Base-by-base conservation (phyloP, 306 rosid genomes). In the Castanea sativa region DNA sequence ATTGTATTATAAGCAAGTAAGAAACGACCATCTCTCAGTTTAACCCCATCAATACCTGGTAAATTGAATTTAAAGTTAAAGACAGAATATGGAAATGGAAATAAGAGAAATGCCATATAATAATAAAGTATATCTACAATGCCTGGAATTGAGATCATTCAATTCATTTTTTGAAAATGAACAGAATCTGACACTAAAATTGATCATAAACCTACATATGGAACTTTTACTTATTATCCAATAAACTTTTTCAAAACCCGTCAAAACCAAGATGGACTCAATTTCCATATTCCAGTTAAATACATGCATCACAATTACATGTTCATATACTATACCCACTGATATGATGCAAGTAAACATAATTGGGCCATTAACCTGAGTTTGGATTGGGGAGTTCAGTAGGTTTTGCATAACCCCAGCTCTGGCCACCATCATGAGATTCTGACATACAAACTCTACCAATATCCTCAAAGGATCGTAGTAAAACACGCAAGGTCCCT, bases 301-400 rank as follows among this genome's bases (percentile, higher is more conserved):
- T 65, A 58, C 33, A 69, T 23, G 11, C 71, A 69, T 35, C 75
- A 76, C 23, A 21, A 67, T 45, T 20, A 29, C 25, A 27, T n/a
- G 67, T 60, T 20, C 21, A 30, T 6, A 2, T 20, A 83, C 12
- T 4, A 3, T 29, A 83, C 6, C 79, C 76, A 58, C 41, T 81
- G 74, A 19, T 60, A 74, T 51, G 45, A 52, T 29, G 55, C 55
- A 78, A 53, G 72, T 21, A 77, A 77, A 33, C 45, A 68, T 81
- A 59, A 78, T 19, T 79, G 52, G 32, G 74, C 70, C 80, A 74
- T 25, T 74, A 64, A 91, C 98, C 98, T 88, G 98, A 91, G 83
- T 94, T 94, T 79, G 98, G 98, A 86, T 92, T 94, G n/a, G 94
- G 98, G 75, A 94, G 93, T 29, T 87, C 75, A 3, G 93, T 94